Conservation (phyloP, 2,329 filamentous ascomycete genomes). For the Colletotrichum scovillei region DNA sequence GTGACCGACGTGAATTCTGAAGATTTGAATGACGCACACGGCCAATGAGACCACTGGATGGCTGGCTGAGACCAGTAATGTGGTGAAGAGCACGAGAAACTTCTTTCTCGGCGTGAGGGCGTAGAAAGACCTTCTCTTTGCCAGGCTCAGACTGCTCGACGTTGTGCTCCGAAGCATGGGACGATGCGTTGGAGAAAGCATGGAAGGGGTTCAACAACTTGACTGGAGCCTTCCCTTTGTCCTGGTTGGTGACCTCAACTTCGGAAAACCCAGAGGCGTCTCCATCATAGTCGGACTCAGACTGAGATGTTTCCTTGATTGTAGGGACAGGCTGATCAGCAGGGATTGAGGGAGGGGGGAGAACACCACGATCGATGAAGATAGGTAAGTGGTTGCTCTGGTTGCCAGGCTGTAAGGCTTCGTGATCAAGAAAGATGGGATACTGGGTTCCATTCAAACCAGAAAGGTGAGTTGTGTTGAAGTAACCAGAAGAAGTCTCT, state of each 20-base stretch:
- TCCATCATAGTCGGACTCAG: conserved; percentile 5
- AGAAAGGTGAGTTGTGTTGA: conserved; percentile 5
- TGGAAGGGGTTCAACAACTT: conserved; percentile 32
- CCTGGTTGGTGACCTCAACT: neutral
- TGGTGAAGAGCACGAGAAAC: conserved; percentile 33
- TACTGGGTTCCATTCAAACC: conserved; percentile 15
- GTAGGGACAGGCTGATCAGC: neutral
- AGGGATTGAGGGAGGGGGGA: neutral
- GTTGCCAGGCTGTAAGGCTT: neutral
- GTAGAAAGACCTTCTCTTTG: conserved; percentile 20
- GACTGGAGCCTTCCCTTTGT: conserved; percentile 3
- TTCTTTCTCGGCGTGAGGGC: conserved; percentile 29
- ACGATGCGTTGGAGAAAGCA: conserved; percentile 24
- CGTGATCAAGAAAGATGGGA: conserved; percentile 5
- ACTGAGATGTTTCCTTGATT: neutral
- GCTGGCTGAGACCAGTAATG: conserved; percentile 27
- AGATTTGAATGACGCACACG: conserved; percentile 5
- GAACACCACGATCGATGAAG: neutral
- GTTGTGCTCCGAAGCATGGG: conserved; percentile 22
- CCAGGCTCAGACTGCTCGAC: conserved; percentile 9
- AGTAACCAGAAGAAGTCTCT: neutral
- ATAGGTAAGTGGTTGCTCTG: conserved; percentile 12
- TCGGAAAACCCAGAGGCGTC: neutral
- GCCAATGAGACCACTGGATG: conserved; percentile 27
- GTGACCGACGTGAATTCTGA: neutral